Evolutionary conservation across 1,139 yeast species (phyloP), one percentile per base, ranked within the genome.

Genomic region (Sugiyamaella neomexicana): DNA sequence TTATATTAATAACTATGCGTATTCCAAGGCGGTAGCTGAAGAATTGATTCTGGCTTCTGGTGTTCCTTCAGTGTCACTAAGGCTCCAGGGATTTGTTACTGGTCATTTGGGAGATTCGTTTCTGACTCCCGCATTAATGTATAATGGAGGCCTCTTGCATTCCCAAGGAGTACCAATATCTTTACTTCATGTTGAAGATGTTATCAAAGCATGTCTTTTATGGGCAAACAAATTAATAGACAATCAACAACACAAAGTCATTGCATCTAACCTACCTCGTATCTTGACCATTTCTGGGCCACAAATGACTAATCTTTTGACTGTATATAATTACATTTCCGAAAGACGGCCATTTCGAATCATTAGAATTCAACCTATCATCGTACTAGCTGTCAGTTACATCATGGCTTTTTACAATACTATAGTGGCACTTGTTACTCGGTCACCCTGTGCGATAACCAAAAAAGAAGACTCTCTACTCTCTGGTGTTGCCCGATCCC

Each of bases 181-280:
- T 16, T 46, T 68, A n/a, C 52, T 68, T n/a, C 67, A 68, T 43
- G 69, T 68, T 4, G 72, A 68, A 53, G 72, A 68, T 50, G 63
- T 67, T 3, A 69, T 60, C 12, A 58, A 68, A 6, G 70, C 66
- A 5, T 63, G 64, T 13, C 60, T 68, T 20, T 55, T 63, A 5
- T 58, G 61, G 37, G 71, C 65, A 52, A 51, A 50, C 39, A 54
- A 52, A 36, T 60, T 65, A 39, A 61, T 60, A n/a, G 41, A 61
- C 61, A n/a, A 42, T 2, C 34, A 29, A 3, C 34, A 29, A 9
- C 34, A 29, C 10, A 4, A 3, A 50, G 25, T 5, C 2, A 9
- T n/a, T 23, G 25, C 36, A 23, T 16, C n/a, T 9, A 5, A 12
- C 40, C 9, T 10, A 12, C 6, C 41, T 9, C 17, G 20, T 23